Evolutionary conservation across 2,329 filamentous ascomycete species (phyloP), one percentile per base, ranked within the genome.

Genomic region (Apiospora saccharicola): DNA sequence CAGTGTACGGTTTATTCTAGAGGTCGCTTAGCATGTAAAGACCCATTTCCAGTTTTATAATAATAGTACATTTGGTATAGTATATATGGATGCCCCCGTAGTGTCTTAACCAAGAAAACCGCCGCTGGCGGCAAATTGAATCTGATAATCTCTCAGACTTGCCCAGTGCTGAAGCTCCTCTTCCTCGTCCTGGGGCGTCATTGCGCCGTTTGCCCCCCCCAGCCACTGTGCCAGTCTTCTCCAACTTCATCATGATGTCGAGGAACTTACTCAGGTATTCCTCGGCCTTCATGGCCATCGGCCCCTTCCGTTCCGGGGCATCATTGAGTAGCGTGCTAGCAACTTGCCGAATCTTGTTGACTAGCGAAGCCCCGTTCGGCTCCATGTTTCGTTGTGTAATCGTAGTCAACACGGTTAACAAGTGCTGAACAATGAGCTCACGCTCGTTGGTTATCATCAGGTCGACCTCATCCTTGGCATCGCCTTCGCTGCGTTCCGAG

Each of bases 311-410:
- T 72, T 88, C 86, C 0, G 83, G 83, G 4, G 84, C 81, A 70
- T 85, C 85, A 74, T 93, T 90, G 68, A 97, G 88, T 10, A 97
- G 86, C 0, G 94, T 96, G 41, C 92, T 92, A 1, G 94, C 94
- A 51, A 97, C 92, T 78, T 94, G 92, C 13, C 94, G 92, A 76
- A 97, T 94, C 85, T 97, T 97, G 84, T 90, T 90, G 78, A 94
- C 94, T n/a, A 90, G 83, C 0, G 88, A 89, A n/a, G 83, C 84
- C 24, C 88, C 88, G 74, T 90, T 90, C n/a, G 89, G 89, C 73
- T 97, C 94, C 87, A 97, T 93, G 81, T 95, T 95, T 73, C 94
- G 90, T 85, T 96, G 93, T 68, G 92, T 93, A 76, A 97, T 94
- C 71, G 90, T 93, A 37, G 90, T 89, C 6, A 97, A 85, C 3